Evolutionary conservation across 2,329 filamentous ascomycete species (phyloP), one percentile per base, ranked within the genome.

Genomic region (Penicillium griseofulvum): DNA sequence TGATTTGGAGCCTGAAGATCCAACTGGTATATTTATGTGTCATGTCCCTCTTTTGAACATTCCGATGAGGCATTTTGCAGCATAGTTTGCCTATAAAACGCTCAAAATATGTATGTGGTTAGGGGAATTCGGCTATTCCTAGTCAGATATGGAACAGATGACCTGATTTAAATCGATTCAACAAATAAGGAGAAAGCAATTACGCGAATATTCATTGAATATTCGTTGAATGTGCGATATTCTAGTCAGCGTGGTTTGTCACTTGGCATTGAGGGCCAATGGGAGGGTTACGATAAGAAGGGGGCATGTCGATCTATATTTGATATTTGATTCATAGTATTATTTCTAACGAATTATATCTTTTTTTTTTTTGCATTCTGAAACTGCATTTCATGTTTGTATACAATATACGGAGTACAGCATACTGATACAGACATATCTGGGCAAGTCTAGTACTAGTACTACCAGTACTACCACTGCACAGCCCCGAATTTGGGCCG

Each of bases 161-260:
- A 42, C 29, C 36, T 53, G 50, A 26, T 42, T 39, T 36, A 31
- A 49, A 41, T 43, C 8, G 22, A 45, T n/a, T 22, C 28, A 5
- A 31, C 51, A 52, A 50, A 51, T 54, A 33, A 51, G 24, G 9
- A 39, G 39, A 24, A 44, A 50, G 33, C 19, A 45, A 51, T 54
- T 54, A 54, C 52, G 52, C 34, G 47, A 51, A 38, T 33, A 41
- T 54, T 41, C 28, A 33, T 44, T 28, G 46, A 43, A 49, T 43
- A 41, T 54, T 41, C 28, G 39, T 44, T 28, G 46, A 43, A 49
- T 43, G 50, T 57, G 54, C 44, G 52, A 54, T 26, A 44, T 57
- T 44, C 49, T 41, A 57, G 68, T 72, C 69, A 71, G 65, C 68
- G 56, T 28, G 44, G 64, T 72, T 66, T 70, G 69, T 72, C 69